Base-by-base conservation (phyloP, 768 basidiomycete genomes). In the Plicaturopsis crispa region DNA sequence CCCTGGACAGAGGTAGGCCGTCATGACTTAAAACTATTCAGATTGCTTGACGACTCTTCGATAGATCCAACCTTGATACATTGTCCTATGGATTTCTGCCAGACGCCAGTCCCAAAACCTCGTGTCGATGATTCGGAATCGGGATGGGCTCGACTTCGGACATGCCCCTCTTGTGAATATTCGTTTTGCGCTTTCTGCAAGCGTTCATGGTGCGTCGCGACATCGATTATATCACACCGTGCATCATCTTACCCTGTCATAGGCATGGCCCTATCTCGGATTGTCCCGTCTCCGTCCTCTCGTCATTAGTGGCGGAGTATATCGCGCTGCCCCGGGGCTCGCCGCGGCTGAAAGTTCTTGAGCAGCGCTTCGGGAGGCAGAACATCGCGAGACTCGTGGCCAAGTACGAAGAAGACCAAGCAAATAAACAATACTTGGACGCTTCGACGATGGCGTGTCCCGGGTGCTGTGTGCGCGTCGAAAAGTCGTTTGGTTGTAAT, bases 171-270 rank as follows among this genome's bases (percentile, higher is more conserved):
- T 22, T 94, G 91, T 54, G 63, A 62, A 4, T 92, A 75, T 59
- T 80, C 80, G 0, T 93, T 93, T 54, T 93, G 91, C 57, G 72
- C 77, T 3, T 83, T 84, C 48, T 96, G 91, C 54, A 73, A 71
- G 45, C 72, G 78, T 31, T 83, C 84, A 35, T 94, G 91, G 86
- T 84, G 50, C 46, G 69, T 50, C 14, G 14, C 18, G 4, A 13
- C 3, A 34, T 33, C 31, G 24, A 10, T 14, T 37, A 16, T 35
- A 23, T 17, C 5, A 34, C 14, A 19, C 1, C 31, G 24, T 4
- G 38, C 24, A 8, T 36, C 14, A 18, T n/a, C 20, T 39, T 36
- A 35, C 34, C 46, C 43, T n/a, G 31, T 16, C 7, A 14, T 42
- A 87, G 85, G 90, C 91, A 94, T 54, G 91, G 91, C 2, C 78